Percentiles rank a stretch among this genome's conserved stretches.
These are phyloP conservation scores for Boletellus ananas DNA, from an alignment of 768 basidiomycete genomes.

Conservation along the genomic window DNA sequence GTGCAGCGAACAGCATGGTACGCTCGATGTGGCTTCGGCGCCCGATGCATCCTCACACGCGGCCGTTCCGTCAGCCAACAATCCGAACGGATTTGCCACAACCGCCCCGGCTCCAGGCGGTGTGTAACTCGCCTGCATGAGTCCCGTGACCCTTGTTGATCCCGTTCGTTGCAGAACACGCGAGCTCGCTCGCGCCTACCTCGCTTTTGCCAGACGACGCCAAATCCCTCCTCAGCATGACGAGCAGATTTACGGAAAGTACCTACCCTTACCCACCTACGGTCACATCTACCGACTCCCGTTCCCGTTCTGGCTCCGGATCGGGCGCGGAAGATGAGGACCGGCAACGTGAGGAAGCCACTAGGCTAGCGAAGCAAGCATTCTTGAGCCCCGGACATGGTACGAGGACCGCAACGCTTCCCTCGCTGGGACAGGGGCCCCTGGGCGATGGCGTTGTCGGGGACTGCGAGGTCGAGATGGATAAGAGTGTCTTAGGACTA, in stretches of 20 bases:
- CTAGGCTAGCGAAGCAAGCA: conserved; percentile 17
- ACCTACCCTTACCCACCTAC: conserved; percentile 26
- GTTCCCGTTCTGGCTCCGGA: conserved; percentile 17
- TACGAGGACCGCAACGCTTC: conserved; percentile 34
- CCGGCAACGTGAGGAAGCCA: conserved; percentile 21
- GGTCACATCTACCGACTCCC: conserved; percentile 15
- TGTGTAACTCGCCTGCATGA: conserved; percentile 14
- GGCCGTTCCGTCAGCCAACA: conserved; percentile 3
- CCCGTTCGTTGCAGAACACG: conserved; percentile 12
- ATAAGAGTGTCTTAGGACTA: conserved; percentile 72
- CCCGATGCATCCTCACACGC: conserved; percentile 1
- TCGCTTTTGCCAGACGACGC: conserved; percentile 21
- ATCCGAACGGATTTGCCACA: conserved; percentile 4
- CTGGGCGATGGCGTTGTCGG: conserved; percentile 3
- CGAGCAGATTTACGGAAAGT: conserved; percentile 26
- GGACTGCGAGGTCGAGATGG: conserved; percentile 41
- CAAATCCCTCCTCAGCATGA: conserved; percentile 29
- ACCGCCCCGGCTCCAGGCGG: conserved; percentile 15
- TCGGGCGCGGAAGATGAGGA: conserved; percentile 22
- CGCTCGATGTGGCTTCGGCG: not conserved
- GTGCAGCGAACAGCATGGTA: not conserved
- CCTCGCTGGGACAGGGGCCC: conserved; percentile 10
- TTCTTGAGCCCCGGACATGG: conserved; percentile 22
- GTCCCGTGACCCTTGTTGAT: conserved; percentile 2
- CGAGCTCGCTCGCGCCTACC: conserved; percentile 13